These are phyloP conservation scores for Silene conica DNA, from an alignment of 148 eudicot genomes.

Conservation along the genomic window DNA sequence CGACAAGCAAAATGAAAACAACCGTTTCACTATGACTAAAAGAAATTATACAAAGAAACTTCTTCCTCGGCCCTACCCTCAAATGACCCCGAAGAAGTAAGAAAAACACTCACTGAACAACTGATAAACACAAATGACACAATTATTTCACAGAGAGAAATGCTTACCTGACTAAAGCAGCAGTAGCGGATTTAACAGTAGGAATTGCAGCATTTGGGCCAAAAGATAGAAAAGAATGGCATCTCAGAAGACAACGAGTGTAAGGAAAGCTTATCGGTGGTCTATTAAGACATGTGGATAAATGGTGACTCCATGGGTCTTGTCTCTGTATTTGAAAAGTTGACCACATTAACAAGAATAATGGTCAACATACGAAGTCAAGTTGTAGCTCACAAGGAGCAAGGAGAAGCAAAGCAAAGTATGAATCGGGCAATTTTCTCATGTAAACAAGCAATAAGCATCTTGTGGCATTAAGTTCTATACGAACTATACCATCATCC, in stretches of 20 bases:
- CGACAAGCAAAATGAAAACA: neutral
- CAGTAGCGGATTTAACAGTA: slow-evolving; percentile 47
- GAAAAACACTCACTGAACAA: neutral
- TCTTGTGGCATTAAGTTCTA: neutral
- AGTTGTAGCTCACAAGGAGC: slow-evolving; percentile 3
- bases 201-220: slow-evolving; percentile 39
- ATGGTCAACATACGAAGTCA: neutral
- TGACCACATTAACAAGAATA: slow-evolving; percentile 1
- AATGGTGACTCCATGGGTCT: slow-evolving; percentile 39
- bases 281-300: slow-evolving; percentile 35
- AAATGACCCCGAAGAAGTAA: neutral
- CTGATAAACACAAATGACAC: neutral
- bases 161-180: slow-evolving; percentile 51
- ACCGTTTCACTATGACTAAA: neutral
- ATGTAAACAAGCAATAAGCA: slow-evolving; percentile 3
- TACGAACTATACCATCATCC: neutral
- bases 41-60: neutral
- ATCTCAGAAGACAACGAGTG: slow-evolving; percentile 33
- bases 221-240: slow-evolving; percentile 47
- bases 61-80: neutral
- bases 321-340: slow-evolving; percentile 43
- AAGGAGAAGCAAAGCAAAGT: neutral
- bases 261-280: slow-evolving; percentile 35
- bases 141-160: neutral
- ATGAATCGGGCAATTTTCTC: neutral